These are phyloP conservation scores for Cadophora malorum DNA, from an alignment of 2,329 filamentous ascomycete species.

Conservation along the genomic window DNA sequence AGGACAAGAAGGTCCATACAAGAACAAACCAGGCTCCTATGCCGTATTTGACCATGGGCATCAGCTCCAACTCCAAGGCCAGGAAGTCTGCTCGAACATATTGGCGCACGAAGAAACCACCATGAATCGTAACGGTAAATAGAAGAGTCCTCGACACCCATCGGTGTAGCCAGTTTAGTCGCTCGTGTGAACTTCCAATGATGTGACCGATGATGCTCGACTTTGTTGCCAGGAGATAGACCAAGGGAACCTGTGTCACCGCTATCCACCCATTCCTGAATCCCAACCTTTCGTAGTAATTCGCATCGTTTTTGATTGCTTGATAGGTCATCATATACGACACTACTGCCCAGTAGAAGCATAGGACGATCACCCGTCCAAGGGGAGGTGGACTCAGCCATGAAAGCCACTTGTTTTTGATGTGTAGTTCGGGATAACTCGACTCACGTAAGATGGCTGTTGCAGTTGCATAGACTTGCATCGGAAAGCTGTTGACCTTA, in stretches of 20 bases:
- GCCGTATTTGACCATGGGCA: constrained; percentile 71
- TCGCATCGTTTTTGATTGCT: constrained; percentile 57
- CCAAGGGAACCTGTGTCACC: constrained; percentile 67
- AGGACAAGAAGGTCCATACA: constrained; percentile 69
- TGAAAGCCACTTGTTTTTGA: constrained; percentile 52
- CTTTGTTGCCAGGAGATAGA: constrained; percentile 68
- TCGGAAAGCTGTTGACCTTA: constrained; percentile 53
- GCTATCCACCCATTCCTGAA: constrained; percentile 73
- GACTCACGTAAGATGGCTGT: constrained; percentile 64
- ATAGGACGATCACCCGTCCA: constrained; percentile 60
- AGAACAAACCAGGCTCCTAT: constrained; percentile 70
- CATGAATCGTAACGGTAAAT: constrained; percentile 71
- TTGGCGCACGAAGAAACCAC: constrained; percentile 71
- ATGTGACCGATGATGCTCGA: constrained; percentile 65
- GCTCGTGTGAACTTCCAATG: constrained; percentile 69
- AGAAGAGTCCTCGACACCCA: constrained; percentile 75
- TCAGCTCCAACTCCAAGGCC: constrained; percentile 61
- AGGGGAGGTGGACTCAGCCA: constrained; percentile 66
- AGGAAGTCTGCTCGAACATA: constrained; percentile 68
- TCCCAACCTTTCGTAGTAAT: constrained; percentile 69
- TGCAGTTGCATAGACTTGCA: constrained; percentile 63
- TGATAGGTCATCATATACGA: constrained; percentile 61
- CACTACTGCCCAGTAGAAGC: constrained; percentile 64
- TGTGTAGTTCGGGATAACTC: constrained; percentile 60
- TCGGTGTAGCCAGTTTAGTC: constrained; percentile 75